Base-by-base conservation (phyloP, 2,329 filamentous ascomycete species). In the Aspergillus fijiensis region DNA sequence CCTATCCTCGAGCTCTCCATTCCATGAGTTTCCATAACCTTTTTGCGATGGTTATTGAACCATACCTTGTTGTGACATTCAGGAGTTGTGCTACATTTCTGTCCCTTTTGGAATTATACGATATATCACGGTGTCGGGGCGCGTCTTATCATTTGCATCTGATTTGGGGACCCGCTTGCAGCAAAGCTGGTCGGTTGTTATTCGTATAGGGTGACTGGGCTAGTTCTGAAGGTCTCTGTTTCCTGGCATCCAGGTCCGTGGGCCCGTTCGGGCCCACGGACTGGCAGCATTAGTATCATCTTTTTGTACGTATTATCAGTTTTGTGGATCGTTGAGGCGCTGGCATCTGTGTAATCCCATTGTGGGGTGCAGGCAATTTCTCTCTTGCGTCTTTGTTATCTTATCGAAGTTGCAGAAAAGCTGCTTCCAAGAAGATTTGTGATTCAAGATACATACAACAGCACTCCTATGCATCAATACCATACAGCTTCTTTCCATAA, bases 21-120 rank as follows among this genome's bases (percentile, higher is more conserved):
- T 47, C 57, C 27, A 55, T 49, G 29, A 59, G 31, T 31, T 35
- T 53, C 39, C 45, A 55, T 58, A 19, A 48, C 59, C 54, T 57
- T 59, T 51, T 49, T 31, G n/a, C 57, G 39, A 63, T 64, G 60
- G 60, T 55, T 39, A 49, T 35, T 59, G 29, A 57, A 48, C 57
- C 56, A 51, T 61, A 61, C 52, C 55, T 59, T 62, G 60, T 47
- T 50, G 50, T 55, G 35, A 33, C 49, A 19, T 56, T 52, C 35
- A 51, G 51, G 55, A 31, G 57, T 55, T 58, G 55, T 56, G 51
- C 51, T 55, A 51, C 53, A 42, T 59, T 33, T 55, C 21, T 51
- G 12, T 48, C 33, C 31, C 48, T 12, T 12, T 31, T 21, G 42
- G 29, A 23, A 21, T 35, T 55, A 29, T 45, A 48, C 29, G 53